These are phyloP conservation scores for Gypsophila paniculata DNA, from an alignment of 179 eudicot genomes.

Conservation along the genomic window DNA sequence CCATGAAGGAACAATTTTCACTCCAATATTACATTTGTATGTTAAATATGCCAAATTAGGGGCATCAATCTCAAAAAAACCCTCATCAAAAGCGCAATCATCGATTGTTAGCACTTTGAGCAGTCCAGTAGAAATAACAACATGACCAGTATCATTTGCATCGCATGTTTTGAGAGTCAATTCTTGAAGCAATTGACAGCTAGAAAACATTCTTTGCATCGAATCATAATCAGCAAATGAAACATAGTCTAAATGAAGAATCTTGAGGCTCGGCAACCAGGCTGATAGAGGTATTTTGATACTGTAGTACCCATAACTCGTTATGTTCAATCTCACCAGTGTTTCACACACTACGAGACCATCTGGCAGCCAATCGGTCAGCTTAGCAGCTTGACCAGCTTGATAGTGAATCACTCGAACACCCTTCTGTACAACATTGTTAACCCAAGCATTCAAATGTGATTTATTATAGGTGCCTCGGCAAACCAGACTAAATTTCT, in stretches of 20 bases:
- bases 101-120: background rate
- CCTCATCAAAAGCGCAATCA: background rate
- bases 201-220: background rate
- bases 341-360: background rate
- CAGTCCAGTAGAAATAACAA: background rate
- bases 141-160: too few species aligned
- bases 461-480: background rate
- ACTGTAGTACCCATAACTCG: too few species aligned
- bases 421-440: background rate
- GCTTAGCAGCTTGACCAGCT: too few species aligned
- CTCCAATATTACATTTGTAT: background rate
- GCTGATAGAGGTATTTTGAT: background rate
- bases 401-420: background rate
- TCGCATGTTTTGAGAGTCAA: background rate
- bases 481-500: constrained; percentile 2
- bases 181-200: constrained; percentile 10
- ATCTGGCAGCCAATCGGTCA: background rate
- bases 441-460: background rate
- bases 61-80: constrained; percentile 11
- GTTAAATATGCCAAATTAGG: constrained; percentile 13
- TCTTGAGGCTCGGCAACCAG: constrained; percentile 1
- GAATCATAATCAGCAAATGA: background rate
- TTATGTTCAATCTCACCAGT: background rate
- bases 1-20: constrained; percentile 5
- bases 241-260: background rate